Evolutionary conservation across 31 red algal genomes (phyloP).

Genomic region (Asparagopsis taxiformis): DNA sequence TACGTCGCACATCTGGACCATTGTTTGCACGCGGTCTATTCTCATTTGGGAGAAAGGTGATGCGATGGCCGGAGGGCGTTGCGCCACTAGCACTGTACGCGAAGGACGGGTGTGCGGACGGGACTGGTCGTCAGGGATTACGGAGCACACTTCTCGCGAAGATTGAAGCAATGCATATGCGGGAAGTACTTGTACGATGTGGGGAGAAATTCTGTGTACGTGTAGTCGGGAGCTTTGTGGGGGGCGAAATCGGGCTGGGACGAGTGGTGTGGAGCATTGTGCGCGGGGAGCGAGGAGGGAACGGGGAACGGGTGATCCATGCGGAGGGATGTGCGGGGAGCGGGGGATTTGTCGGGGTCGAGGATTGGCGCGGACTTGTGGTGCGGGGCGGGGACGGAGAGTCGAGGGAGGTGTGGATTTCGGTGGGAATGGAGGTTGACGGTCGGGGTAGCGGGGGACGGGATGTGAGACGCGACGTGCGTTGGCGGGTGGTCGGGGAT

Average conservation of each 20-base stretch:
- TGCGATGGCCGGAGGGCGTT: slow-evolving; percentile 4
- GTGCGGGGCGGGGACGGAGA: not conserved
- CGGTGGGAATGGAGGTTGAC: not conserved
- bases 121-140: slow-evolving; percentile 2
- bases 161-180: no score
- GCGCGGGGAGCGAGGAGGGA: no score
- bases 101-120: not conserved
- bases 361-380: not conserved
- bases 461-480: not conserved
- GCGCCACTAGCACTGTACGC: slow-evolving; percentile 4
- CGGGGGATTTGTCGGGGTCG: no score
- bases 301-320: no score
- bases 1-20: not conserved
- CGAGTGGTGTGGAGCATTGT: no score
- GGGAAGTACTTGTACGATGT: no score
- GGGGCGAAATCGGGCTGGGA: no score
- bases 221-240: no score
- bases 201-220: no score
- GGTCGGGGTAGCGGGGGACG: slow-evolving; percentile 9
- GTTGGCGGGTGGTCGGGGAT: slow-evolving; percentile 9
- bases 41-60: not conserved
- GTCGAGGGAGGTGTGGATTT: not conserved
- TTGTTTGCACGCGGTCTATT: not conserved
- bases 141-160: no score
- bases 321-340: no score